Percentiles rank a stretch among this genome's conserved stretches.
Conservation (phyloP, 1,284 basidiomycete genomes). For the Cerioporus squamosus region DNA sequence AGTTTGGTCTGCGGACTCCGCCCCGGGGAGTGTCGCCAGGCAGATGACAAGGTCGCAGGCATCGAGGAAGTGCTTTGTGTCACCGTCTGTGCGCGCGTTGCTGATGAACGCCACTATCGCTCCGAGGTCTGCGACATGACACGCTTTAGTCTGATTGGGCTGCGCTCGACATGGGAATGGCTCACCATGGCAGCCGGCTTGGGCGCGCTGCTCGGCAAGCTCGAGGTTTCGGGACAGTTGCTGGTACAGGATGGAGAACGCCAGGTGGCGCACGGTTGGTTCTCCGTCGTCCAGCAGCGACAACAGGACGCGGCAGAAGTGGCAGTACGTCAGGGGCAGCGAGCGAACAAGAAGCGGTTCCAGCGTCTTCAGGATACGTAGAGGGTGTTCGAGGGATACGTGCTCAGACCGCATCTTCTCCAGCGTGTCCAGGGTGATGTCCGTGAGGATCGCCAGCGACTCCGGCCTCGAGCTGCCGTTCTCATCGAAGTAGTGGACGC, state of each 20-base stretch:
- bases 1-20: neutral
- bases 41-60: conserved; percentile 23
- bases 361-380: conserved; percentile 15
- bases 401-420: conserved; percentile 9
- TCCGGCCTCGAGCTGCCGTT: conserved; percentile 6
- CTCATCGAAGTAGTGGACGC: conserved; percentile 18
- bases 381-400: conserved; percentile 3
- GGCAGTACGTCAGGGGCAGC: conserved; percentile 12
- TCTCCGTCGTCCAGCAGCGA: conserved; percentile 11
- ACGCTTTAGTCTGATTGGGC: no score
- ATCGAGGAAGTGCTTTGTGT: conserved; percentile 22
- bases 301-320: conserved; percentile 19
- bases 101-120: conserved; percentile 16
- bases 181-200: conserved; percentile 17
- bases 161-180: neutral
- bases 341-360: conserved; percentile 18
- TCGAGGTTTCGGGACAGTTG: conserved; percentile 18
- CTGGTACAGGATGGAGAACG: conserved; percentile 19
- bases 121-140: conserved; percentile 4
- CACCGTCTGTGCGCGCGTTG: conserved; percentile 5
- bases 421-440: conserved; percentile 21
- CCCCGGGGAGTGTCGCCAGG: conserved; percentile 14
- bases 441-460: conserved; percentile 17
- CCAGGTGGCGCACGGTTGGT: conserved; percentile 10
- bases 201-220: conserved; percentile 11